Conservation (phyloP, 495 filamentous ascomycete species). For the Stereocaulon alpinum region DNA sequence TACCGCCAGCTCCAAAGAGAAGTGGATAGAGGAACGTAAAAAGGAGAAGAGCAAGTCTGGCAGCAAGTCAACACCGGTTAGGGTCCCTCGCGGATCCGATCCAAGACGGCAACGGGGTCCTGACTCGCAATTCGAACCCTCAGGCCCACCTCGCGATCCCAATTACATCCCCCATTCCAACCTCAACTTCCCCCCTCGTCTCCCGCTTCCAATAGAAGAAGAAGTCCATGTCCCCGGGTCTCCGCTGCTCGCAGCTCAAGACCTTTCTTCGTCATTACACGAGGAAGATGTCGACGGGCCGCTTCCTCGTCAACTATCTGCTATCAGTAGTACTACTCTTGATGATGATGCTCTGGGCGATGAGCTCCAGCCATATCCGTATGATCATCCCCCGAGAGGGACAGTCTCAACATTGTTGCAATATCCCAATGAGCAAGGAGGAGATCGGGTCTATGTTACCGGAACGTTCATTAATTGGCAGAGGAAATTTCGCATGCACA, state of each 20-base stretch:
- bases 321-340: slow-evolving; percentile 56
- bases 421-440: slow-evolving; percentile 54
- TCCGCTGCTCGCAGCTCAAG: slow-evolving; percentile 59
- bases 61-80: slow-evolving; percentile 39
- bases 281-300: slow-evolving; percentile 39
- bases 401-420: slow-evolving; percentile 73
- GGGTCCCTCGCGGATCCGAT: slow-evolving; percentile 33
- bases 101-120: slow-evolving; percentile 21
- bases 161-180: slow-evolving; percentile 43
- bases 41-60: slow-evolving; percentile 24
- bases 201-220: slow-evolving; percentile 86
- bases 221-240: slow-evolving; percentile 77
- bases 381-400: slow-evolving; percentile 43
- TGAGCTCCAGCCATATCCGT: slow-evolving; percentile 51
- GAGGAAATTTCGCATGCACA: slow-evolving; percentile 75
- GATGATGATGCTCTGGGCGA: slow-evolving; percentile 75
- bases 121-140: slow-evolving; percentile 29
- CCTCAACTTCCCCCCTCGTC: slow-evolving; percentile 66
- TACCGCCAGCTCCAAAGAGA: slow-evolving; percentile 22
- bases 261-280: slow-evolving; percentile 30
- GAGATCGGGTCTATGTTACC: slow-evolving; percentile 87
- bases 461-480: slow-evolving; percentile 96
- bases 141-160: slow-evolving; percentile 38
- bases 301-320: slow-evolving; percentile 47
- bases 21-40: slow-evolving; percentile 10